A percentile compares a stretch with the other conserved stretches of the same genome.
Conservation (phyloP, 805 yeast species). For the Lachancea sp. region DNA sequence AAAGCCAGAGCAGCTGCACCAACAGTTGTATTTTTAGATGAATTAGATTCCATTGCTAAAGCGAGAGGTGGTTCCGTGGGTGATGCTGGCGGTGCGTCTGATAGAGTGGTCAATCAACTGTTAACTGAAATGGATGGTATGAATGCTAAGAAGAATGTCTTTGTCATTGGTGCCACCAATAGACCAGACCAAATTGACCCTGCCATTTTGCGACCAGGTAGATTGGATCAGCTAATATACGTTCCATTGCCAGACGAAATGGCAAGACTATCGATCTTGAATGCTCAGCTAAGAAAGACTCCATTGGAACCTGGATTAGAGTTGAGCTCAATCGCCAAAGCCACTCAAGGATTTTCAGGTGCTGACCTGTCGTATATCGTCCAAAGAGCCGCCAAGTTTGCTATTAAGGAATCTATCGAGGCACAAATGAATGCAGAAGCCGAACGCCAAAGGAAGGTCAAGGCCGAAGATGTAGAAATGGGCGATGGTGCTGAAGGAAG, state of each 20-base stretch:
- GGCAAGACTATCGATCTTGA: constrained; percentile 87
- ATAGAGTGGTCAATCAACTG: constrained; percentile 92
- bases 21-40: constrained; percentile 96
- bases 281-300: constrained; percentile 95
- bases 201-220: constrained; percentile 96
- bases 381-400: constrained; percentile 97
- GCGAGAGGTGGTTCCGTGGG: constrained; percentile 89
- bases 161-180: constrained; percentile 98
- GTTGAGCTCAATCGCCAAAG: constrained; percentile 79
- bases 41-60: constrained; percentile 95
- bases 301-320: constrained; percentile 97
- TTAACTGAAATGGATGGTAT: constrained; percentile 99
- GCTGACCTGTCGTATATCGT: constrained; percentile 96
- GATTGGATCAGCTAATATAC: constrained; percentile 96
- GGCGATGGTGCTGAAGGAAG: constrained; percentile 29
- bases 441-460: constrained; percentile 24
- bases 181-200: constrained; percentile 99
- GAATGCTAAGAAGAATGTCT: constrained; percentile 98
- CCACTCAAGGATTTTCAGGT: constrained; percentile 98
- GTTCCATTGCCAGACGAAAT: constrained; percentile 97
- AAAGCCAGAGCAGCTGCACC: constrained; percentile 99
- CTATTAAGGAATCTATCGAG: constrained; percentile 95
- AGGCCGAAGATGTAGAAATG: constrained; percentile 42
- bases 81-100: constrained; percentile 96
- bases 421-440: constrained; percentile 52